Evolutionary conservation across 768 basidiomycete species (phyloP), one percentile per base, ranked within the genome.

Genomic region (Macrolepiota fuliginosa): DNA sequence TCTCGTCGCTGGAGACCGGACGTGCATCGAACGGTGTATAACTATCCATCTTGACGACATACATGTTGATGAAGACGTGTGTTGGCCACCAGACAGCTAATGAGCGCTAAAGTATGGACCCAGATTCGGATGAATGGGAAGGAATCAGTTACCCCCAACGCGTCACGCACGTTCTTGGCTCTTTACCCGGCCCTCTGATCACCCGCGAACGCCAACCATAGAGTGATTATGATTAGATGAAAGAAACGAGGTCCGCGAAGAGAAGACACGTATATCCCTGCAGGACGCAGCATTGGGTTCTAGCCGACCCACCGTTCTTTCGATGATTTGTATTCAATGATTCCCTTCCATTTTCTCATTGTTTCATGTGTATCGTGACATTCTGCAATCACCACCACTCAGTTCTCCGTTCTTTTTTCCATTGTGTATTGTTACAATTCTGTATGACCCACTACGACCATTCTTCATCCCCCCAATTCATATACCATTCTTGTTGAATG

Each of bases 41-140:
- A 39, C 9, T 54, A 37, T 54, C n/a, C 12, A 25, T 37, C 11
- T 37, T 10, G 45, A 47, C 35, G 17, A 0, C 9, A n/a, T 57
- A 27, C 27, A 35, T 11, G 42, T 9, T 19, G 24, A 29, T 27
- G 25, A 17, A 57, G 24, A 29, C 29, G 11, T 46, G 15, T 17
- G 46, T 10, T 46, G 17, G 27, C 19, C 22, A 22, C 42, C 12
- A 1, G 5, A 45, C 42, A 45, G 42, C n/a, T 45, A 45, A 45
- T 32, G n/a, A 19, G 42, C 17, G 54, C 56, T 32, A 46, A 49
- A 32, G 42, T 49, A 50, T 50, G 36, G 56, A 58, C 47, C 47
- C 56, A 49, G 47, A 50, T 58, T 58, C 32, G 56, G 56, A 37
- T 57, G 13, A 58, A 22, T 19, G 17, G 19, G n/a, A 45, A 37